These are phyloP conservation scores for Adansonia rubrostipa DNA, from an alignment of 441 rosid species.

Conservation along the genomic window DNA sequence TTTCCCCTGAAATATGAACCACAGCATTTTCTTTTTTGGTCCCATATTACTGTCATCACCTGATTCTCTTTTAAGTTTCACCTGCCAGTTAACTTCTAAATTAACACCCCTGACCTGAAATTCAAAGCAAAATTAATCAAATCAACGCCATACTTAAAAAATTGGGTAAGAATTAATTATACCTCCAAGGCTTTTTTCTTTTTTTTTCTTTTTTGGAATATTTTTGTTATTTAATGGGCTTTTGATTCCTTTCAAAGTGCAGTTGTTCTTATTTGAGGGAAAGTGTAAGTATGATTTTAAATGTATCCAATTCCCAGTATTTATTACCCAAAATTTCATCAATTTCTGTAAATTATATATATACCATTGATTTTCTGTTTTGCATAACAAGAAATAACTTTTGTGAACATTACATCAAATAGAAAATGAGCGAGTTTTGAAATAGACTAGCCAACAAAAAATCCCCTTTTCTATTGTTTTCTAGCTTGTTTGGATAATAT, in stretches of 20 bases:
- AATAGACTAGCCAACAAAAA: constrained; percentile 18
- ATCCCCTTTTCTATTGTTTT: constrained; percentile 20
- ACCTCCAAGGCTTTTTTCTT: background rate
- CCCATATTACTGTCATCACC: constrained; percentile 1
- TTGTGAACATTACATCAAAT: background rate
- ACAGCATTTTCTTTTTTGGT: background rate
- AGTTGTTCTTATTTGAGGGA: background rate
- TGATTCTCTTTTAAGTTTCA: constrained; percentile 15
- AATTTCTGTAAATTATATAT: background rate
- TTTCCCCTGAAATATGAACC: background rate
- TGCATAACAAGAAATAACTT: too few relatives aligned
- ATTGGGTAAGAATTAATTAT: background rate
- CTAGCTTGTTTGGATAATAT: background rate
- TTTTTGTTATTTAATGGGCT: constrained; percentile 1
- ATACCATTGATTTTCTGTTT: too few relatives aligned
- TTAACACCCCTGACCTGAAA: background rate
- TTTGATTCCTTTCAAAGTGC: background rate
- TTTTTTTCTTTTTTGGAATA: background rate
- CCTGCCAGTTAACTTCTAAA: constrained; percentile 8
- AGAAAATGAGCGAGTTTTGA: background rate
- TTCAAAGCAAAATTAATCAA: constrained; percentile 8
- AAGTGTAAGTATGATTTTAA: background rate
- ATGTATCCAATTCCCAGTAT: background rate
- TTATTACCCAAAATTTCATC: background rate
- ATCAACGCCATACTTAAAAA: background rate